Conservation (phyloP, 2,329 filamentous ascomycete genomes). For the Fusarium verticillioides region DNA sequence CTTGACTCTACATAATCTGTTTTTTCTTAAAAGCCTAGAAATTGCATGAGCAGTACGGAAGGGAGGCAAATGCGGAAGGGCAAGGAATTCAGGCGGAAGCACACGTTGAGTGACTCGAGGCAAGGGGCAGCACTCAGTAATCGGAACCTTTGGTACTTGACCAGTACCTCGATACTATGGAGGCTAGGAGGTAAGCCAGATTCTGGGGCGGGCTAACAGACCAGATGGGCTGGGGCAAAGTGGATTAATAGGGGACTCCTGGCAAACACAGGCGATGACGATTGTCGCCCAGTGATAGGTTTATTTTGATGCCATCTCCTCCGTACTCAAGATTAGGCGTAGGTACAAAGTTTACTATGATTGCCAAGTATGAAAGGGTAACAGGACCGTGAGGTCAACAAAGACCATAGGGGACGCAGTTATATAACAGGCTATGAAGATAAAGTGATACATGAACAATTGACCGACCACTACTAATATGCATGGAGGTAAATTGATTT, state of each 20-base stretch:
- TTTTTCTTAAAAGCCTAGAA: conserved; percentile 21
- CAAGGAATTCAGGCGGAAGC: conserved; percentile 25
- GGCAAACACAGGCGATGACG: conserved; percentile 8
- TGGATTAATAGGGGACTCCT: conserved; percentile 9
- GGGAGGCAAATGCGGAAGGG: conserved; percentile 22
- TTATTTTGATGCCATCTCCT: background rate
- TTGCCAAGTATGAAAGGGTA: background rate
- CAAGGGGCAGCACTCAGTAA: conserved; percentile 17
- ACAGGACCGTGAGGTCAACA: background rate
- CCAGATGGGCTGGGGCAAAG: conserved; percentile 16
- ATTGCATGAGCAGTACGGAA: background rate
- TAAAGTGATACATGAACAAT: background rate
- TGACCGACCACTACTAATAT: background rate
- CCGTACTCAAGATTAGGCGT: background rate
- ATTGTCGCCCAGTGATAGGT: conserved; percentile 1
- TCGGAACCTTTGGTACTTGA: conserved; percentile 17
- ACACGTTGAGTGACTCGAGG: background rate
- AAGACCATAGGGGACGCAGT: background rate
- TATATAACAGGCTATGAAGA: background rate
- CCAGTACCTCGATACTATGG: conserved; percentile 8
- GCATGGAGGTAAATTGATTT: background rate
- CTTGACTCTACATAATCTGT: background rate
- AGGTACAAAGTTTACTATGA: background rate
- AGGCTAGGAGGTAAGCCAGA: conserved; percentile 1
- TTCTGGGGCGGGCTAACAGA: conserved; percentile 23